These are phyloP conservation scores for Fusarium graminum DNA, from an alignment of 2,329 filamentous ascomycete genomes.

Conservation along the genomic window DNA sequence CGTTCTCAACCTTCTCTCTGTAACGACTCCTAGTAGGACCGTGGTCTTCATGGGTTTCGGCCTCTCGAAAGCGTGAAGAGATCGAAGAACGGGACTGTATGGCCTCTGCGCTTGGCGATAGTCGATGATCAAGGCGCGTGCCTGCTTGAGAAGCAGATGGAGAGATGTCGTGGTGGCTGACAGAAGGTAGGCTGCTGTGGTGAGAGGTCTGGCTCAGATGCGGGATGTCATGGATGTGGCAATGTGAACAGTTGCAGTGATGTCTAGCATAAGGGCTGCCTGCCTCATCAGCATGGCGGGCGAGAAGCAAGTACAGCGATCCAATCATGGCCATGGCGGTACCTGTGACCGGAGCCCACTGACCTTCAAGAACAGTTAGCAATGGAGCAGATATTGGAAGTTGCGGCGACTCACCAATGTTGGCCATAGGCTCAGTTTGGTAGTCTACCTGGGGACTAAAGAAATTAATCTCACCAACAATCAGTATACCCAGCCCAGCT, in stretches of 20 bases:
- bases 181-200: background rate
- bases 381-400: rapidly evolving
- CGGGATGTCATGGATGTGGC: background rate
- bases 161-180: background rate
- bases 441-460: slow-evolving; percentile 68
- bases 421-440: slow-evolving; percentile 72
- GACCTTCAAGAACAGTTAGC: slow-evolving; percentile 54
- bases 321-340: slow-evolving; percentile 69
- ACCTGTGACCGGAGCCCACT: slow-evolving; percentile 72
- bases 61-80: background rate
- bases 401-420: slow-evolving; percentile 62
- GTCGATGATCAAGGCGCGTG: background rate
- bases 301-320: slow-evolving; percentile 68
- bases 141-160: background rate
- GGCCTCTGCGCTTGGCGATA: background rate
- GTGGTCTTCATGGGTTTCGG: slow-evolving; percentile 2
- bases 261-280: background rate
- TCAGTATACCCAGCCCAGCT: slow-evolving; percentile 69
- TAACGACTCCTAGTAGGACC: slow-evolving; percentile 30
- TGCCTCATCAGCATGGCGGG: slow-evolving; percentile 38
- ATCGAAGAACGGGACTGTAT: background rate
- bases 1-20: slow-evolving; percentile 59
- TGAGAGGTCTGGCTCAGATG: background rate
- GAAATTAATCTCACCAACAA: slow-evolving; percentile 74
- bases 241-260: slow-evolving; percentile 38